A percentile compares a stretch with the other conserved stretches of the same genome.
Conservation (phyloP, 2,329 filamentous ascomycete species). For the Raffaelea ambrosiae region DNA sequence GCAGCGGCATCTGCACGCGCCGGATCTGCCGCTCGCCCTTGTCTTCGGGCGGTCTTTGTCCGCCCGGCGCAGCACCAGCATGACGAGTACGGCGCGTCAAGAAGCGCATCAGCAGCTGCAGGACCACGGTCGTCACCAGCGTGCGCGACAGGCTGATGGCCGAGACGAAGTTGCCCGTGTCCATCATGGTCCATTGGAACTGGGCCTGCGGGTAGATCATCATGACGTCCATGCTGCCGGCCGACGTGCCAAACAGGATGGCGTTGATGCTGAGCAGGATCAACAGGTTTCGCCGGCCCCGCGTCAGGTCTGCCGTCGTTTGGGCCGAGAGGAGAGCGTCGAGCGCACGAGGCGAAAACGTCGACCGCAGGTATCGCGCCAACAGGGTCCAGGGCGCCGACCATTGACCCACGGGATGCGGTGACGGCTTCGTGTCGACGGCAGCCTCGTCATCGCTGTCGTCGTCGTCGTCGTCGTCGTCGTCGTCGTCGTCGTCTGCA, state of each 20-base stretch:
- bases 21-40: not conserved
- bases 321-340: not conserved
- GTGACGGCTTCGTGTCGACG: no score
- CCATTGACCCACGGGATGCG: no score
- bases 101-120: not conserved
- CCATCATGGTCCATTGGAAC: slow-evolving; percentile 2
- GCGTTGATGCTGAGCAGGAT: not conserved
- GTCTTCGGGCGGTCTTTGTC: not conserved
- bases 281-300: not conserved
- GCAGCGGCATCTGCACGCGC: not conserved
- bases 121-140: not conserved
- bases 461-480: no score
- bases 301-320: not conserved
- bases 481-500: no score
- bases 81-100: no score
- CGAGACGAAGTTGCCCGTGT: not conserved
- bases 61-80: no score
- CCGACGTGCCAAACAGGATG: not conserved
- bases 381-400: not conserved
- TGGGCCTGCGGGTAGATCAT: slow-evolving; percentile 3
- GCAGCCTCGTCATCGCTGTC: no score
- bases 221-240: slow-evolving; percentile 3
- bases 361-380: not conserved
- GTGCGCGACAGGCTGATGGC: not conserved
- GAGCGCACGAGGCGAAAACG: not conserved